These are phyloP conservation scores for Ogataea pilisensis DNA, from an alignment of 805 yeast species.

Conservation along the genomic window DNA sequence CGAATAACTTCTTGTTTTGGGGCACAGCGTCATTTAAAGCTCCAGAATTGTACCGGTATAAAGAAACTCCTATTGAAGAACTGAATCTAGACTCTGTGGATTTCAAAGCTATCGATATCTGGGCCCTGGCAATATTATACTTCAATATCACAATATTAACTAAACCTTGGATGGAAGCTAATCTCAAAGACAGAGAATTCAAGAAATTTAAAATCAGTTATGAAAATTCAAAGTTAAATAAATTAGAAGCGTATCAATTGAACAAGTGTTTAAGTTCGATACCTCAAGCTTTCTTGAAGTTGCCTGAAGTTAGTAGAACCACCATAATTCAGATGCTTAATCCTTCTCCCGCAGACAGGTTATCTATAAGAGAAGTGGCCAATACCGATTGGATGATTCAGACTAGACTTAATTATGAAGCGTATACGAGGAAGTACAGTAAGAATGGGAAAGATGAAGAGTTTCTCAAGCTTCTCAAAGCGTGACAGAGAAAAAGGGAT, in stretches of 20 bases:
- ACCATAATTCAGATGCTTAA: constrained; percentile 27
- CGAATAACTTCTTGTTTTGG: constrained; percentile 27
- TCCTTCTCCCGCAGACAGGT: constrained; percentile 25
- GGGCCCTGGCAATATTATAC: constrained; percentile 51
- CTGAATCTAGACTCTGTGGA: constrained; percentile 16
- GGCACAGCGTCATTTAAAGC: constrained; percentile 55
- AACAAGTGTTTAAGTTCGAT: constrained; percentile 8
- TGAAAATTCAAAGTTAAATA: constrained; percentile 8
- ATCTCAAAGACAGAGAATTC: constrained; percentile 23
- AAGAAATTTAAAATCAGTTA: constrained; percentile 16
- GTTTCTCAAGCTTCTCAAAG: constrained; percentile 16
- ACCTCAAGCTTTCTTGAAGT: constrained; percentile 9
- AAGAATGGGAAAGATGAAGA: constrained; percentile 22
- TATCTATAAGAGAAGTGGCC: constrained; percentile 16
- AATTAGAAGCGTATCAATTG: constrained; percentile 19
- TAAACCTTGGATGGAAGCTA: constrained; percentile 46
- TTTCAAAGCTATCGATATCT: constrained; percentile 41
- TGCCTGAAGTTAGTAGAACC: constrained; percentile 10
- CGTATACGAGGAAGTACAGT: constrained; percentile 11
- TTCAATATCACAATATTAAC: constrained; percentile 40
- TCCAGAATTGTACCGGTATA: constrained; percentile 40
- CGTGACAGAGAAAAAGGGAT: too few relatives aligned
- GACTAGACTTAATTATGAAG: constrained; percentile 17
- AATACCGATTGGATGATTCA: constrained; percentile 32
- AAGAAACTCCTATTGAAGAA: constrained; percentile 2